These are phyloP conservation scores for Circinella minor DNA, from an alignment of 371 early-diverging fungal species.

Conservation along the genomic window DNA sequence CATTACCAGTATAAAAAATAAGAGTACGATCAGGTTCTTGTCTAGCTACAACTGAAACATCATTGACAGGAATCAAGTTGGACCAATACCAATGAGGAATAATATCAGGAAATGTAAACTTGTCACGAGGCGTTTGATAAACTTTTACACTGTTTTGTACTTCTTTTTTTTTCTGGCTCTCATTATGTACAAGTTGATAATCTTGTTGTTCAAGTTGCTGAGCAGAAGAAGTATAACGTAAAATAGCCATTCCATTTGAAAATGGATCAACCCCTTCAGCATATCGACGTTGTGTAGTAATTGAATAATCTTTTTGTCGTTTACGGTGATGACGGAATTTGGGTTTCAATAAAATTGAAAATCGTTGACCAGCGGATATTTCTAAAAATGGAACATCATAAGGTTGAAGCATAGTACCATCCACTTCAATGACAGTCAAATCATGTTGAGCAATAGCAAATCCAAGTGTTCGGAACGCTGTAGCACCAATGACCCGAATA, in stretches of 20 bases:
- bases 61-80: neutral
- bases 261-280: conserved; percentile 22
- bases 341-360: conserved; percentile 35
- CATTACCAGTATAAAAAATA: neutral
- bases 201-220: neutral
- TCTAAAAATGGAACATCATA: conserved; percentile 31
- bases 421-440: conserved; percentile 50
- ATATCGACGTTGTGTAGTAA: conserved; percentile 32
- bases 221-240: conserved; percentile 25
- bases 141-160: neutral
- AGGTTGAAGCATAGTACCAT: conserved; percentile 41
- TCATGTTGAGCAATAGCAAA: conserved; percentile 44
- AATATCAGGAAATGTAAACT: neutral
- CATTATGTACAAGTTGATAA: neutral
- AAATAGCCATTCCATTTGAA: conserved; percentile 38
- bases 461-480: conserved; percentile 40
- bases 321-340: neutral
- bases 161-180: too few species aligned
- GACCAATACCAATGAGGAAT: conserved; percentile 1
- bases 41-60: neutral
- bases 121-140: neutral
- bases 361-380: conserved; percentile 48
- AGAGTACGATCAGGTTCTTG: neutral
- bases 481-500: conserved; percentile 47
- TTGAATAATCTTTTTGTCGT: conserved; percentile 27